Percentiles rank a stretch among this genome's conserved stretches.
Evolutionary conservation across 2,329 filamentous ascomycete species (phyloP).

Genomic region (Fusarium sp.): DNA sequence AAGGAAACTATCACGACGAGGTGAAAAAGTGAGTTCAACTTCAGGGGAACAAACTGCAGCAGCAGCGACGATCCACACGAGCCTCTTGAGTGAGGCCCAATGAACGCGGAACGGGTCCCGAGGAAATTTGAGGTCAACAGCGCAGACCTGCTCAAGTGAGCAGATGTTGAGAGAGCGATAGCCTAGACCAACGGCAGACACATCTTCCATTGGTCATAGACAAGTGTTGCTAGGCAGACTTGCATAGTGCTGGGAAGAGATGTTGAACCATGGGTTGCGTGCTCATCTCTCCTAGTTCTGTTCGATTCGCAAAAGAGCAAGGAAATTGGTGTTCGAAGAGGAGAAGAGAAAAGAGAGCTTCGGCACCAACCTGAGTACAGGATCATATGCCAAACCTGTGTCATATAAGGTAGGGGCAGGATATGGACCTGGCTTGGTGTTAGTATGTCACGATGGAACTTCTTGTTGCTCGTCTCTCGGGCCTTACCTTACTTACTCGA

Average conservation of each 20-base stretch:
- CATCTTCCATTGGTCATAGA: background rate
- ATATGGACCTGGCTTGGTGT: constrained; percentile 16
- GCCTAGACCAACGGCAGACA: background rate
- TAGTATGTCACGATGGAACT: constrained; percentile 7
- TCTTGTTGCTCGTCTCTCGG: background rate
- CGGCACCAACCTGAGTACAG: constrained; percentile 8
- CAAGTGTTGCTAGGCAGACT: background rate
- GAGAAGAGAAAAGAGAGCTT: constrained; percentile 7
- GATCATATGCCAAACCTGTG: background rate
- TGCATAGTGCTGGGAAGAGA: background rate
- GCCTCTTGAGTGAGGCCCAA: background rate
- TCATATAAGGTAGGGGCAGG: background rate
- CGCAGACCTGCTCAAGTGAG: constrained; percentile 18
- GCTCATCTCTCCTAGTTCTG: constrained; percentile 2
- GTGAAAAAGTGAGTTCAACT: background rate
- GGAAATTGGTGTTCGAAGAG: background rate
- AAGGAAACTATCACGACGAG: background rate
- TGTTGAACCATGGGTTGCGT: background rate
- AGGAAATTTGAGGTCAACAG: background rate
- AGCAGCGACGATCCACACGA: background rate
- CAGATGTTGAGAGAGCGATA: background rate
- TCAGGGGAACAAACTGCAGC: background rate
- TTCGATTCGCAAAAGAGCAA: background rate
- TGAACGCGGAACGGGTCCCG: background rate
- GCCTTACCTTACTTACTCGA: constrained; percentile 24